These are phyloP conservation scores for Penicillium cinerascens DNA, from an alignment of 495 filamentous ascomycete genomes.

Conservation along the genomic window DNA sequence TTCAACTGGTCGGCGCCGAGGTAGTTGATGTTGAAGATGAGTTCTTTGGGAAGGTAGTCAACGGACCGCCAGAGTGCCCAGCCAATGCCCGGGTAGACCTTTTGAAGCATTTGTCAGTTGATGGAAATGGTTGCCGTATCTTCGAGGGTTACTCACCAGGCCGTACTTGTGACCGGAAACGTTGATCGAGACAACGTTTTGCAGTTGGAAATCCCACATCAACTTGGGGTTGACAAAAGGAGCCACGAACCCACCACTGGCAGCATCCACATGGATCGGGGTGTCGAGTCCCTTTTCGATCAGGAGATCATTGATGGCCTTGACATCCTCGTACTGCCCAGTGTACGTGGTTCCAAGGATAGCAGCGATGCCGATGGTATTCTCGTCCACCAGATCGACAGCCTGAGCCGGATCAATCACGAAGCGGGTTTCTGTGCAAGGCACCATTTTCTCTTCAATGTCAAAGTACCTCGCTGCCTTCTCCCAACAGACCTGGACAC, in stretches of 20 bases:
- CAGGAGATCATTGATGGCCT: constrained; percentile 77
- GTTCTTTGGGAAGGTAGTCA: constrained; percentile 76
- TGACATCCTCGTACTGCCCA: constrained; percentile 86
- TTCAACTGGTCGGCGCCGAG: constrained; percentile 86
- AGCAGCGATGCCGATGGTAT: constrained; percentile 84
- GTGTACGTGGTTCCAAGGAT: constrained; percentile 90
- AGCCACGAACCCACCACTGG: constrained; percentile 84
- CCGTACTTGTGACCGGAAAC: constrained; percentile 87
- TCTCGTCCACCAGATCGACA: constrained; percentile 79
- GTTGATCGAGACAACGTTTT: constrained; percentile 87
- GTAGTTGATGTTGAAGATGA: constrained; percentile 97
- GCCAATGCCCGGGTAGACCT: constrained; percentile 79
- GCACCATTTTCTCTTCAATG: constrained; percentile 80
- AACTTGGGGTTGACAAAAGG: constrained; percentile 77
- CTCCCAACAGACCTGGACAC: constrained; percentile 93
- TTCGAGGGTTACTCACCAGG: constrained; percentile 22
- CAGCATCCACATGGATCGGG: constrained; percentile 87
- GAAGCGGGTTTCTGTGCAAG: constrained; percentile 72
- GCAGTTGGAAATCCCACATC: constrained; percentile 79
- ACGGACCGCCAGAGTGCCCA: constrained; percentile 85
- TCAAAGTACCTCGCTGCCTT: constrained; percentile 90
- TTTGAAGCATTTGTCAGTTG: no score
- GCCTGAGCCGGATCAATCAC: constrained; percentile 81
- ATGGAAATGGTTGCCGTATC: no score
- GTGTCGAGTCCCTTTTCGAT: constrained; percentile 62